A percentile compares a stretch with the other conserved stretches of the same genome.
These are phyloP conservation scores for Coccomyxa sp. DNA, from an alignment of 139 green algal genomes.

Conservation along the genomic window DNA sequence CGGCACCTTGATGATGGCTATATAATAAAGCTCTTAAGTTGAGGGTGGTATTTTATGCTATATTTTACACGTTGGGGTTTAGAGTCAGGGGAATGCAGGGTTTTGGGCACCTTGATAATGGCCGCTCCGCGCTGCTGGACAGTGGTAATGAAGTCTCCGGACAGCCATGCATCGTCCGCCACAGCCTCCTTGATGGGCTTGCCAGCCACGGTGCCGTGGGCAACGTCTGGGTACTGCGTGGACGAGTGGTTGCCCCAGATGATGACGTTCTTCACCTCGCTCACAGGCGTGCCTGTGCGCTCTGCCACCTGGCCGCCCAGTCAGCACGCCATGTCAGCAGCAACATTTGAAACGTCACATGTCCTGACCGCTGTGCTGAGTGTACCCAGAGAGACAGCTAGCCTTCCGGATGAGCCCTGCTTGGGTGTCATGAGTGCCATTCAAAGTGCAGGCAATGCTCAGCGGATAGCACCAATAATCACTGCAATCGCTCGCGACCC, in stretches of 20 bases:
- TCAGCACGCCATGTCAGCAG: background rate
- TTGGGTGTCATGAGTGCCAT: background rate
- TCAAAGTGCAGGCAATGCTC: no score
- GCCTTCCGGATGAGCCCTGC: background rate
- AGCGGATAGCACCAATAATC: no score
- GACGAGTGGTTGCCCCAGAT: slow-evolving; percentile 97
- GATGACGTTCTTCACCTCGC: slow-evolving; percentile 85
- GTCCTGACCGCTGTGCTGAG: background rate
- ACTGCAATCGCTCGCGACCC: no score
- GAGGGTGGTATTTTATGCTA: no score
- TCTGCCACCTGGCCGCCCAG: slow-evolving; percentile 58
- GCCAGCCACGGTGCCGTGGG: slow-evolving; percentile 78
- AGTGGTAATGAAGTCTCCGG: slow-evolving; percentile 81
- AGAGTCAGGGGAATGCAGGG: no score
- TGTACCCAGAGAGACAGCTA: background rate
- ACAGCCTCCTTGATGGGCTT: slow-evolving; percentile 67
- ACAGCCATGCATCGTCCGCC: slow-evolving; percentile 65
- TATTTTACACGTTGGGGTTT: no score
- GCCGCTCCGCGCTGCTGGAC: slow-evolving; percentile 92
- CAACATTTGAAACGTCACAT: background rate
- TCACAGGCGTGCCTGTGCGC: slow-evolving; percentile 54
- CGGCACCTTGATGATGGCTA: no score
- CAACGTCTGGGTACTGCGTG: slow-evolving; percentile 91
- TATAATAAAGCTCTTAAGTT: no score
- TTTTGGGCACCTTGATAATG: slow-evolving; percentile 77